These are phyloP conservation scores for Phytophthora melonis DNA, from an alignment of 352 stramenopile species.

Conservation along the genomic window DNA sequence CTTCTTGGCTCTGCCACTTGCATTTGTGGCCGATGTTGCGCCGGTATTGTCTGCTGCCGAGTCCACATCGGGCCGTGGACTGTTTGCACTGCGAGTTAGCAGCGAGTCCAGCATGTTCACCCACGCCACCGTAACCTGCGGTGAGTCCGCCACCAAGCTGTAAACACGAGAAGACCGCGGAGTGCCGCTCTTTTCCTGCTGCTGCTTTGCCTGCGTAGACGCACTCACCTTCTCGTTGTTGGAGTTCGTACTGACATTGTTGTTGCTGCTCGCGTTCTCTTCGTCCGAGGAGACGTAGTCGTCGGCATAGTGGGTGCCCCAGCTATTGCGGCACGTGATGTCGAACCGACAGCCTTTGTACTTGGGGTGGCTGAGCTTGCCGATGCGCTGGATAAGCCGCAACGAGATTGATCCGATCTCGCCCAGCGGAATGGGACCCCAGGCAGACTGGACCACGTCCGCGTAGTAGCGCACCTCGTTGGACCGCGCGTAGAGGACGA, in stretches of 20 bases:
- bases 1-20: conserved; percentile 41
- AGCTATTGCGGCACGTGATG: conserved; percentile 85
- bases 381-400: conserved; percentile 83
- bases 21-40: conserved; percentile 19
- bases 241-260: conserved; percentile 24
- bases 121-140: conserved; percentile 77
- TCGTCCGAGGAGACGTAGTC: conserved; percentile 85
- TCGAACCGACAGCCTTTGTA: conserved; percentile 88
- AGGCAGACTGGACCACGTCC: conserved; percentile 81
- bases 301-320: conserved; percentile 81
- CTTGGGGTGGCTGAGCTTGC: conserved; percentile 81
- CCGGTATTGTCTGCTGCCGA: conserved; percentile 17
- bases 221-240: conserved; percentile 34
- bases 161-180: conserved; percentile 76
- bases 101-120: conserved; percentile 80
- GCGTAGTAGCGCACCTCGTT: conserved; percentile 86
- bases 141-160: conserved; percentile 81
- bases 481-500: conserved; percentile 77
- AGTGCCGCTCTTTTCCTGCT: conserved; percentile 62
- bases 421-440: conserved; percentile 75
- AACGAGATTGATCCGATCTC: conserved; percentile 86
- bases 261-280: conserved; percentile 56
- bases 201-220: conserved; percentile 29
- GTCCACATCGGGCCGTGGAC: conserved; percentile 63
- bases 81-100: conserved; percentile 78